Conservation (phyloP, 768 basidiomycete species). For the Leccinellum albellum region DNA sequence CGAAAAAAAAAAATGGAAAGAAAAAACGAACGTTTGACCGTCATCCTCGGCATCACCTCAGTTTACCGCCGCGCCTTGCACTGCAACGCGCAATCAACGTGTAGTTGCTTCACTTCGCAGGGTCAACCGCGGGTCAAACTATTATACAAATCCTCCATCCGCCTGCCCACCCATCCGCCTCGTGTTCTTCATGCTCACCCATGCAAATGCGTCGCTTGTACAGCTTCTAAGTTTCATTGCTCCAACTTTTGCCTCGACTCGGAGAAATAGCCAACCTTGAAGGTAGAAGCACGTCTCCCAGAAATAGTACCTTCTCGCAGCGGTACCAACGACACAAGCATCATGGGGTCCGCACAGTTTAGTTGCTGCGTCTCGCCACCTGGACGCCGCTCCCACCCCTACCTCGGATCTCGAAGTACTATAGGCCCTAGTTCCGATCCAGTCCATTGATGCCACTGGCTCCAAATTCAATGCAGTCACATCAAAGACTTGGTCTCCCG, state of each 20-base stretch:
- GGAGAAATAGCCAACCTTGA: constrained; percentile 1
- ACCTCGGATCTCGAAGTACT: background rate
- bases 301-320: background rate
- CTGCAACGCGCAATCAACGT: background rate
- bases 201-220: constrained; percentile 5
- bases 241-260: constrained; percentile 12
- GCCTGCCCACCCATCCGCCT: constrained; percentile 11
- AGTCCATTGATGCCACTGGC: background rate
- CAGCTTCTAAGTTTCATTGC: constrained; percentile 3
- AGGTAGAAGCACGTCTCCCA: background rate
- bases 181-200: constrained; percentile 18
- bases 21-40: background rate
- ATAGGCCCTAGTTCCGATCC: background rate
- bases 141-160: background rate
- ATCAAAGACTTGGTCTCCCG: background rate
- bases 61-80: background rate
- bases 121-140: background rate
- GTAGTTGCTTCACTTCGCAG: background rate
- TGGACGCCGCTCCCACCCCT: background rate
- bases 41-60: background rate
- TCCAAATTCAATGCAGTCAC: background rate
- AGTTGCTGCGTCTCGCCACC: background rate
- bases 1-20: background rate
- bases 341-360: background rate
- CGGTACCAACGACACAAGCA: background rate